Base-by-base conservation (phyloP, 768 basidiomycete species). In the Rhodotorula kratochvilovae region DNA sequence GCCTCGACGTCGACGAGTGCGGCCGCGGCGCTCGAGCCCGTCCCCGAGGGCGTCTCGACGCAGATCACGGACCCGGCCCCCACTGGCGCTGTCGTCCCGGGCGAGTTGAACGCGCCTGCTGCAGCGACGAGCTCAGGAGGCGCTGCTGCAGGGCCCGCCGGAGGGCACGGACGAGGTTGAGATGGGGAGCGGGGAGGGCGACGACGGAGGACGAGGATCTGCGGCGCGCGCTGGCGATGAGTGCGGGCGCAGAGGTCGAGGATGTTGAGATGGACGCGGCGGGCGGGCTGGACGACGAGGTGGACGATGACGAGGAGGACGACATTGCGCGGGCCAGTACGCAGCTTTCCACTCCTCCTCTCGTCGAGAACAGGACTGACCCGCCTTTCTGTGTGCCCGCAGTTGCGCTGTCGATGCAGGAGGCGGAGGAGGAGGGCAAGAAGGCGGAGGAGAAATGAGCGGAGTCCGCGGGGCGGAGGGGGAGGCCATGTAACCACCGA, bases 311-410 rank as follows among this genome's bases (percentile, higher is more conserved):
- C 46, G 84, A 82, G 57, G 83, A 81, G 43, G 77, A 82, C 77
- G 94, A 96, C 75, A 97, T 97, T 79, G 87, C 88, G 57, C 83
- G 87, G 57, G 96, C 95, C 23, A 97, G 96, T 76, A 87, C 87
- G 80, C 63, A 25, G 16, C 17, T 10, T 51, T n/a, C 45, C 55
- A 31, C 54, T n/a, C 35, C 29, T 39, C 10, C 43, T 11, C 31
- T 5, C 0, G 36, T 12, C 35, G 45, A 11, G n/a, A 12, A 35
- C 13, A n/a, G 3, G 36, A 39, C 51, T 63, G 56, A 45, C 46
- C 45, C 27, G 36, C 17, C 17, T 10, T 23, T 31, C 31, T 16
- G 5, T 6, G 8, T 21, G 6, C 3, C 6, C 36, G 46, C 63
- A 74, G 68, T 78, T 46, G 77, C 77, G 33, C 33, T 78, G 63